Evolutionary conservation across 208 protist species (phyloP), one percentile per base, ranked within the genome.

Genomic region (Crithidia bombi): DNA sequence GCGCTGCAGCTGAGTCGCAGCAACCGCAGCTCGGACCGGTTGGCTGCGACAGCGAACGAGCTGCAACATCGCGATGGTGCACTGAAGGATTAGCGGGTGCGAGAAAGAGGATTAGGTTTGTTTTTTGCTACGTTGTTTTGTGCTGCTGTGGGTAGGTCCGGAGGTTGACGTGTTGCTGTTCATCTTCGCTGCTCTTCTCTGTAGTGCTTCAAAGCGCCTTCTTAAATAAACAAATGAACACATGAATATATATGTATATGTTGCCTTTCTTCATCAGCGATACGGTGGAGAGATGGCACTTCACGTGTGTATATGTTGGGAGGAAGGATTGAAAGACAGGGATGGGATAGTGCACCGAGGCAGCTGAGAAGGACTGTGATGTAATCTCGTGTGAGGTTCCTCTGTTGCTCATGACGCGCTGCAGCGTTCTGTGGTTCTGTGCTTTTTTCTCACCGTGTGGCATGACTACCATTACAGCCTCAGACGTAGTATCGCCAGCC

Each of bases 61-160:
- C 69, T 92, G 23, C 65, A 26, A 32, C 65, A 74, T 39, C 66
- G 72, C 23, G 84, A 90, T 62, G 25, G 43, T 9, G 55, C 65
- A 23, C 47, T 90, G 15, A 78, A 83, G 54, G 83, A 89, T 59
- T 89, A 69, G 79, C 6, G 10, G 15, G 14, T 15, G 9, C 35
- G 4, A n/a, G n/a, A n/a, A n/a, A n/a, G n/a, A n/a, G n/a, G n/a
- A n/a, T n/a, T n/a, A 4, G 46, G 5, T 3, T 17, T 5, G n/a
- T 47, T 23, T 47, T 21, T 47, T 47, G 43, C 46, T 2, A 17
- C 10, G 21, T 28, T 10, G n/a, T n/a, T n/a, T n/a, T 47, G 43
- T 14, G 11, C 15, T 5, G 6, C 15, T n/a, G n/a, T n/a, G n/a
- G n/a, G n/a, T n/a, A n/a, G n/a, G n/a, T n/a, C n/a, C n/a, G n/a